Evolutionary conservation across 441 rosid species (phyloP), one percentile per base, ranked within the genome.

Genomic region (Corymbia citriodora): DNA sequence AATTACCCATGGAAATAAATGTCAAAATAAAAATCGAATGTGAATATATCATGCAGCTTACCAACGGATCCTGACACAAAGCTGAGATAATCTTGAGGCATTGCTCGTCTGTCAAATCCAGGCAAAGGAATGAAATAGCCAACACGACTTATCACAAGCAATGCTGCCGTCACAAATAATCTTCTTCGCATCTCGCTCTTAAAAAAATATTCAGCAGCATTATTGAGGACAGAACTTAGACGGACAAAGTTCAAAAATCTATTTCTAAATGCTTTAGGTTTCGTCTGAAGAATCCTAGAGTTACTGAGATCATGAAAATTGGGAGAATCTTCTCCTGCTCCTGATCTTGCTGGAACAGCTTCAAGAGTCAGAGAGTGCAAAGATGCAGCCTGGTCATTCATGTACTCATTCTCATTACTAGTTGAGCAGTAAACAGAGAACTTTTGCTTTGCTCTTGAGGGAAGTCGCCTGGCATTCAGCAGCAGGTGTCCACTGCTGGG

Each of bases 51-150:
- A 9, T 45, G 59, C 57, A 91, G 90, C 98, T 94, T 91, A 98
- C 99, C 99, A 90, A 95, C 97, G 87, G 99, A 96, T 74, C 99
- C 99, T 0, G 99, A 95, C 92, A 93, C 97, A 92, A 98, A 98
- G 94, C 97, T 96, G 90, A 98, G 97, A 90, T 97, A 98, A 94
- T 97, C 98, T 93, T 94, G 96, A 87, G 99, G 99, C 89, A 98
- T 95, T 92, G 96, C 92, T 90, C 96, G 94, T 90, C 99, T 95
- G 92, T 98, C 99, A 89, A 95, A 98, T 55, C 99, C 99, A 91
- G 99, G 99, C 87, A 98, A 91, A 90, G 99, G 99, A 90, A 98
- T 93, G 92, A 95, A 98, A 93, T 97, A 97, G 72, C 99, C 99
- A 92, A 96, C 92, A 89, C 99, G 99, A 92, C 99, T 96, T 79